phyloP scores from a whole-genome alignment of 2,329 filamentous ascomycete genomes.

The Mycosphaerella sp. region DNA sequence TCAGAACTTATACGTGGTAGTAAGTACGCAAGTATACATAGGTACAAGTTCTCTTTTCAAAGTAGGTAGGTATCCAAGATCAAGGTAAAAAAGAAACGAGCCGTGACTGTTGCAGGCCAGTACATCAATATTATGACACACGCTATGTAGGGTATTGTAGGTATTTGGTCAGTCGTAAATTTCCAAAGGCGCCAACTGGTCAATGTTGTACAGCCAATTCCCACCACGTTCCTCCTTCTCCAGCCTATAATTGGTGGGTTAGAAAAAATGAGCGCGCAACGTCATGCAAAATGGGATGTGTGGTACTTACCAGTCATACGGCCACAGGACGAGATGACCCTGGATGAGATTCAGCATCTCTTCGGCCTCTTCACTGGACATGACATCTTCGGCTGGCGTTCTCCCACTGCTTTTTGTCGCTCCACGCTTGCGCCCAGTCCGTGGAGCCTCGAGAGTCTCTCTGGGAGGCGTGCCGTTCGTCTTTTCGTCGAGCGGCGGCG shows the following conservation, averaged over 20 bases:
- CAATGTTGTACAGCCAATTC: constrained; percentile 95
- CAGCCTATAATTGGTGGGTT: constrained; percentile 48
- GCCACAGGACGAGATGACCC: constrained; percentile 83
- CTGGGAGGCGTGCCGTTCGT: constrained; percentile 5
- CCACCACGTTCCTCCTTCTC: constrained; percentile 83
- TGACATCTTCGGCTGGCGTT: constrained; percentile 64
- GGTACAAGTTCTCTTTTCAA: too few species aligned
- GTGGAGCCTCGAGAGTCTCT: constrained; percentile 33
- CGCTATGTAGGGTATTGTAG: too few species aligned
- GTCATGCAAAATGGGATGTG: not conserved
- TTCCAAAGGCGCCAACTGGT: constrained; percentile 90
- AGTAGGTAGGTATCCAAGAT: too few species aligned
- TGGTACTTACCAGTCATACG: constrained; percentile 71
- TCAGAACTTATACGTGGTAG: too few species aligned
- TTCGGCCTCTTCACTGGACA: constrained; percentile 70
- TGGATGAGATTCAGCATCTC: constrained; percentile 75
- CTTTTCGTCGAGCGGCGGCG: constrained; percentile 26
- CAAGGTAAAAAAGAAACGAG: too few species aligned
- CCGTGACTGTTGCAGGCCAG: too few species aligned
- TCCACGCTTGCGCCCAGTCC: constrained; percentile 58
- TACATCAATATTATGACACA: too few species aligned
- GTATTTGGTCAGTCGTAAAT: constrained; percentile 56
- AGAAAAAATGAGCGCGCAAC: constrained; percentile 5
- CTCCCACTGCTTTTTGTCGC: constrained; percentile 64
- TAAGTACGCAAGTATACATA: too few species aligned